These are phyloP conservation scores for Phytophthora syringae DNA, from an alignment of 352 stramenopile species.

Conservation along the genomic window DNA sequence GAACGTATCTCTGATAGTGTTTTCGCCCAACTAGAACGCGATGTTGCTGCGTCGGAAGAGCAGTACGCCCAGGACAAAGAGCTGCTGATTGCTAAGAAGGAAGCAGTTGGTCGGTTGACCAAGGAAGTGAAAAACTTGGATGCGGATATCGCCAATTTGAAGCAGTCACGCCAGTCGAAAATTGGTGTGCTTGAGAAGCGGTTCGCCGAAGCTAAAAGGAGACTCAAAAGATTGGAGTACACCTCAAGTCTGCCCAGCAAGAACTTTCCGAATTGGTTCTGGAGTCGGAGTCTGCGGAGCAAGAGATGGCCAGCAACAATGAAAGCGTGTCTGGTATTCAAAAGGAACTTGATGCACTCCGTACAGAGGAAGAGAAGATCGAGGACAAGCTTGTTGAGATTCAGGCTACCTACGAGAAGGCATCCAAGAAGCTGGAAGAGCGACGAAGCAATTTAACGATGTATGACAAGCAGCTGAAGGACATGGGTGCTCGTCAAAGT, in stretches of 20 bases:
- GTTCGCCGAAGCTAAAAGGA: slow-evolving; percentile 83
- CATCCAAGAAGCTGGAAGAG: slow-evolving; percentile 72
- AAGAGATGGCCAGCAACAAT: slow-evolving; percentile 67
- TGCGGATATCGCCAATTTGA: slow-evolving; percentile 83
- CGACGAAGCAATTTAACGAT: slow-evolving; percentile 72
- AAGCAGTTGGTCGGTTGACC: slow-evolving; percentile 78
- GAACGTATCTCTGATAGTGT: slow-evolving; percentile 83
- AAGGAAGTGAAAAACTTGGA: slow-evolving; percentile 78
- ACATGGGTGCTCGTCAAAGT: slow-evolving; percentile 84
- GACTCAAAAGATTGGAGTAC: slow-evolving; percentile 59
- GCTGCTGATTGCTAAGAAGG: slow-evolving; percentile 63
- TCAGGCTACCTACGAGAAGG: slow-evolving; percentile 65
- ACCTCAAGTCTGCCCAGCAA: slow-evolving; percentile 72
- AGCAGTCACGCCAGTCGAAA: slow-evolving; percentile 80
- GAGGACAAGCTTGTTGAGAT: slow-evolving; percentile 71
- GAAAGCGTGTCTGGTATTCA: slow-evolving; percentile 59
- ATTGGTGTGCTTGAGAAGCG: slow-evolving; percentile 82
- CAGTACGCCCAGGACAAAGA: slow-evolving; percentile 78
- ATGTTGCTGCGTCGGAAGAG: slow-evolving; percentile 70
- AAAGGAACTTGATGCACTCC: slow-evolving; percentile 63
- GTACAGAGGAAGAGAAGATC: slow-evolving; percentile 77
- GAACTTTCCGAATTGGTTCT: slow-evolving; percentile 76
- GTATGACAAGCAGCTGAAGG: slow-evolving; percentile 93
- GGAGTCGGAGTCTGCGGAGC: slow-evolving; percentile 73
- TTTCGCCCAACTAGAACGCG: slow-evolving; percentile 79